These are phyloP conservation scores for Leccinum disarticulatum DNA, from an alignment of 768 basidiomycete species.

Conservation along the genomic window DNA sequence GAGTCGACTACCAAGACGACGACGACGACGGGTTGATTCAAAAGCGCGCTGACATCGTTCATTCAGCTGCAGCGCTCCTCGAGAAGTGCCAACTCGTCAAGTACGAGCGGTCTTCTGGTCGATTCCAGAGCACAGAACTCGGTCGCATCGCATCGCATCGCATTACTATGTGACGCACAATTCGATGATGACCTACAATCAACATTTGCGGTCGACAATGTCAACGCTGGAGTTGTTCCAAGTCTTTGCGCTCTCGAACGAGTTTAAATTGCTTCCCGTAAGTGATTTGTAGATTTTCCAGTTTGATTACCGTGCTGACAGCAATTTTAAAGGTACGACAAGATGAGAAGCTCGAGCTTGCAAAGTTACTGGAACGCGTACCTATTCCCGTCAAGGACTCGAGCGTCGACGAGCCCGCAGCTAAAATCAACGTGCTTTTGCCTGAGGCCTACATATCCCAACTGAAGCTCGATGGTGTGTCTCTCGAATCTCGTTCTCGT, in stretches of 20 bases:
- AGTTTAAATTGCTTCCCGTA: slow-evolving; percentile 89
- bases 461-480: slow-evolving; percentile 81
- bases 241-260: slow-evolving; percentile 92
- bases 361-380: slow-evolving; percentile 88
- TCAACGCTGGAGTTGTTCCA: slow-evolving; percentile 88
- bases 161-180: slow-evolving; percentile 95
- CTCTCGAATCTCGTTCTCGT: not conserved
- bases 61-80: slow-evolving; percentile 88
- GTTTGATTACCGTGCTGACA: no score
- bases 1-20: slow-evolving; percentile 87
- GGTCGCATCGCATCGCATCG: slow-evolving; percentile 92
- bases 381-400: slow-evolving; percentile 99
- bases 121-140: slow-evolving; percentile 91
- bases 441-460: slow-evolving; percentile 95
- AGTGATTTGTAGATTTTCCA: slow-evolving; percentile 29
- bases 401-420: slow-evolving; percentile 90
- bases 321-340: slow-evolving; percentile 61
- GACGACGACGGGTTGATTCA: slow-evolving; percentile 81
- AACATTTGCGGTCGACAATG: slow-evolving; percentile 88
- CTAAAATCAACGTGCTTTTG: slow-evolving; percentile 95
- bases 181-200: slow-evolving; percentile 96
- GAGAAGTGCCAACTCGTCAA: slow-evolving; percentile 95
- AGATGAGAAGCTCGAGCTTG: no score
- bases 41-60: slow-evolving; percentile 91
- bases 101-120: slow-evolving; percentile 85